These are phyloP conservation scores for Raffaelea ambrosiae DNA, from an alignment of 2,329 filamentous ascomycete genomes.

Conservation along the genomic window DNA sequence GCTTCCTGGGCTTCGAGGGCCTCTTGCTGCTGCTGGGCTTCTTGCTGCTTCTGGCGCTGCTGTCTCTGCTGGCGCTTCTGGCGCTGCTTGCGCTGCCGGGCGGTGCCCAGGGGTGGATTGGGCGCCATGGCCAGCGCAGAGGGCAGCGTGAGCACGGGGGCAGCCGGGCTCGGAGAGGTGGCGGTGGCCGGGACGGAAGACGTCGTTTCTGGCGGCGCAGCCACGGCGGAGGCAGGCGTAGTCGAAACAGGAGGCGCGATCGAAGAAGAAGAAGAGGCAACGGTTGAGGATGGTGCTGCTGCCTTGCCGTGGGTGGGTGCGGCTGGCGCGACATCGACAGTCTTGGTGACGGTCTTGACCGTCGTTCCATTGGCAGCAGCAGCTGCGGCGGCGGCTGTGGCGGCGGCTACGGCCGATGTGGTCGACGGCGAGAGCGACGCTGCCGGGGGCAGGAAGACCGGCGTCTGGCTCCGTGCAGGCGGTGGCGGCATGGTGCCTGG, in stretches of 20 bases:
- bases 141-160: neutral
- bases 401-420: slow-evolving; percentile 5
- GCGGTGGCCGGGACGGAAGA: neutral
- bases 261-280: too few relatives aligned
- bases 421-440: neutral
- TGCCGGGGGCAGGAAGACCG: neutral
- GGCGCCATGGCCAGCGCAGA: slow-evolving; percentile 1
- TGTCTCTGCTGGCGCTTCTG: slow-evolving; percentile 14
- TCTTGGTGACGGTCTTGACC: too few relatives aligned
- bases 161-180: neutral
- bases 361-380: slow-evolving; percentile 8
- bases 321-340: too few relatives aligned
- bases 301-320: neutral
- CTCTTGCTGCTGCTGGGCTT: neutral
- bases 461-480: neutral
- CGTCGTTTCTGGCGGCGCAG: too few relatives aligned
- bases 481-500: slow-evolving; percentile 3
- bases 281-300: too few relatives aligned
- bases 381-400: slow-evolving; percentile 3
- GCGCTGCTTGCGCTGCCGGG: slow-evolving; percentile 14
- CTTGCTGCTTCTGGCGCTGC: slow-evolving; percentile 11
- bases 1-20: slow-evolving; percentile 4
- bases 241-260: too few relatives aligned
- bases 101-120: slow-evolving; percentile 10
- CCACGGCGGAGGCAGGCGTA: neutral